These are phyloP conservation scores for Aspergillus panamensis DNA, from an alignment of 495 filamentous ascomycete genomes.

Conservation along the genomic window DNA sequence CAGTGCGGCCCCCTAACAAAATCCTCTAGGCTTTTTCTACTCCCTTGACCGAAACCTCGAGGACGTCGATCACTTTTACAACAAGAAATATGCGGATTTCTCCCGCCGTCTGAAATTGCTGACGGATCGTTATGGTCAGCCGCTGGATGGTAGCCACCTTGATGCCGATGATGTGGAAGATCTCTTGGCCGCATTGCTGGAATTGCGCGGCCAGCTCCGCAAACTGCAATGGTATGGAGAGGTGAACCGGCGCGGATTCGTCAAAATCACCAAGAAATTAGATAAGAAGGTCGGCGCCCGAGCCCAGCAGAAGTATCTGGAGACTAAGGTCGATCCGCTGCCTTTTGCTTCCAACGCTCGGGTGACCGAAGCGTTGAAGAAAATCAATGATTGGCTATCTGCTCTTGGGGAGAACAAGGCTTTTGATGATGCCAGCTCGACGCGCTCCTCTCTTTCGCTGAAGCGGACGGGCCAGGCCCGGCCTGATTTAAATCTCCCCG, in stretches of 20 bases:
- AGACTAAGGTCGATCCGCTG: conserved; percentile 79
- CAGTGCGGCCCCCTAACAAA: conserved; percentile 25
- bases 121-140: conserved; percentile 74
- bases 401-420: conserved; percentile 68
- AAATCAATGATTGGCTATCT: conserved; percentile 89
- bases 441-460: conserved; percentile 66
- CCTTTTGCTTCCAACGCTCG: conserved; percentile 76
- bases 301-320: conserved; percentile 77
- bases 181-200: conserved; percentile 80
- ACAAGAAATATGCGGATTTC: conserved; percentile 83
- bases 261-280: conserved; percentile 97
- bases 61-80: conserved; percentile 91
- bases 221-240: conserved; percentile 98
- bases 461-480: conserved; percentile 62
- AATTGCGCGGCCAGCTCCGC: conserved; percentile 77
- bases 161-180: conserved; percentile 82
- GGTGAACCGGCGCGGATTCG: conserved; percentile 89
- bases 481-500: conserved; percentile 64
- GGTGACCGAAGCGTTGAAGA: conserved; percentile 62
- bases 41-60: conserved; percentile 94
- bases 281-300: conserved; percentile 80
- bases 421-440: conserved; percentile 66
- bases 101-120: conserved; percentile 78
- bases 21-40: conserved; percentile 79
- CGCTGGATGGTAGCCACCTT: conserved; percentile 47